Evolutionary conservation across 352 stramenopile species (phyloP), one percentile per base, ranked within the genome.

Genomic region (Paralagenidium karlingii): DNA sequence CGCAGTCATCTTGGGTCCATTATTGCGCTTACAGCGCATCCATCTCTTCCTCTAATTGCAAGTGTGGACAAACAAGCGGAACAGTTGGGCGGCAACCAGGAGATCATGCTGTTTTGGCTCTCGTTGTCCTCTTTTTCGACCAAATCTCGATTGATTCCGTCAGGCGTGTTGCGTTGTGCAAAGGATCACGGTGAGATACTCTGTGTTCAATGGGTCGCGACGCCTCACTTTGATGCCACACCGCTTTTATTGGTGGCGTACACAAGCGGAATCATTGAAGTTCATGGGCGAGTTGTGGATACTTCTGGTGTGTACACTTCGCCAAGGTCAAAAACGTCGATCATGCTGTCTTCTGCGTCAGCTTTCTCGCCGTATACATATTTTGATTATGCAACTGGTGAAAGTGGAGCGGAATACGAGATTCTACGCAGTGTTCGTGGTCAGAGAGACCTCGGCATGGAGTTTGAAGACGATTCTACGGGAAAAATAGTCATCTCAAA

Each of bases 61-160:
- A 86, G 68, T 27, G 66, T 85, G 4, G 73, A 53, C 43, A 6
- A 51, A 64, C 10, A 37, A 54, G 19, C 33, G 51, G 13, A 32
- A 32, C 11, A 40, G 39, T 19, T n/a, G n/a, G 7, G n/a, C n/a
- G n/a, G n/a, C n/a, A 49, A n/a, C n/a, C 62, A 71, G 43, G 73
- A 86, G 51, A 64, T 90, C 42, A 53, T 86, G 7, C 73, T 90
- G 27, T 90, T 74, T 43, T 90, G 77, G 77, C 59, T 90, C 26
- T 87, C 74, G 2, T 82, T 86, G 43, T 86, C 77, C 0, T 70
- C 73, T 3, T 88, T 90, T 47, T 81, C 68, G n/a, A 69, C 62
- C 5, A 66, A 85, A 28, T 80, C 69, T n/a, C 55, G 76, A 8
- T 52, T 90, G 18, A 76, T 90, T 30, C 77, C 77, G 26, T 90